Percentiles rank a stretch among this genome's conserved stretches.
Evolutionary conservation across 2,329 filamentous ascomycete genomes (phyloP).

Genomic region (Trematosphaeria pertusa): DNA sequence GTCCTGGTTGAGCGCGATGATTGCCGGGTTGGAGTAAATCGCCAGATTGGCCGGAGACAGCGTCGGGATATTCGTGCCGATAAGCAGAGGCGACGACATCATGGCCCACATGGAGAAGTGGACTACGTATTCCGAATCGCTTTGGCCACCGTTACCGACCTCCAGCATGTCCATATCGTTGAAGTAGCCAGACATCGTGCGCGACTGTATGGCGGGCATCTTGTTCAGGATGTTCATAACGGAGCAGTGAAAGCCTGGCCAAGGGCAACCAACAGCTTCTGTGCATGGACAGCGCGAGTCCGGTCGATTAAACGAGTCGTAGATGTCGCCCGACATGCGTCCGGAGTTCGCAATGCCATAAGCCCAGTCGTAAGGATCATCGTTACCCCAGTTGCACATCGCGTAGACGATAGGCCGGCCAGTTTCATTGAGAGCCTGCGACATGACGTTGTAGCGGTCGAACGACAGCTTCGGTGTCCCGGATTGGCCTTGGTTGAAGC

Average conservation of each 20-base stretch:
- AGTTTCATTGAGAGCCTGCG: conserved; percentile 30
- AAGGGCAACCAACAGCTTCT: conserved; percentile 30
- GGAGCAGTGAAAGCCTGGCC: conserved; percentile 36
- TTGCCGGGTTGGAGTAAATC: conserved; percentile 57
- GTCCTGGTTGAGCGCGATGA: conserved; percentile 60
- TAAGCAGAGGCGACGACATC: conserved; percentile 54
- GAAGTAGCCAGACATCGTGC: conserved; percentile 38
- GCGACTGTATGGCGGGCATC: conserved; percentile 32
- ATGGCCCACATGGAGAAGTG: conserved; percentile 58
- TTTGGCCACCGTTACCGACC: conserved; percentile 37
- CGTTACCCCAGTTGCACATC: conserved; percentile 47
- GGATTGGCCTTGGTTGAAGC: conserved; percentile 39
- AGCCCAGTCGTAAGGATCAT: conserved; percentile 37
- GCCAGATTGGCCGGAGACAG: conserved; percentile 52
- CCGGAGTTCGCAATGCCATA: conserved; percentile 44
- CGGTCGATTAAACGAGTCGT: conserved; percentile 37
- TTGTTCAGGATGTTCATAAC: conserved; percentile 40
- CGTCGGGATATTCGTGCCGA: conserved; percentile 49
- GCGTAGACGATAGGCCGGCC: conserved; percentile 34
- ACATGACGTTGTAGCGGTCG: conserved; percentile 37
- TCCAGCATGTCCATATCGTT: conserved; percentile 43
- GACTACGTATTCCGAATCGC: conserved; percentile 43
- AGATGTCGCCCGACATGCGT: conserved; percentile 41
- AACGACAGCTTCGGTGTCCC: conserved; percentile 34
- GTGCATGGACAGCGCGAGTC: conserved; percentile 36